Percentiles rank a stretch among this genome's conserved stretches.
phyloP scores from a whole-genome alignment of 768 basidiomycete genomes.

The Naganishia kalamii region DNA sequence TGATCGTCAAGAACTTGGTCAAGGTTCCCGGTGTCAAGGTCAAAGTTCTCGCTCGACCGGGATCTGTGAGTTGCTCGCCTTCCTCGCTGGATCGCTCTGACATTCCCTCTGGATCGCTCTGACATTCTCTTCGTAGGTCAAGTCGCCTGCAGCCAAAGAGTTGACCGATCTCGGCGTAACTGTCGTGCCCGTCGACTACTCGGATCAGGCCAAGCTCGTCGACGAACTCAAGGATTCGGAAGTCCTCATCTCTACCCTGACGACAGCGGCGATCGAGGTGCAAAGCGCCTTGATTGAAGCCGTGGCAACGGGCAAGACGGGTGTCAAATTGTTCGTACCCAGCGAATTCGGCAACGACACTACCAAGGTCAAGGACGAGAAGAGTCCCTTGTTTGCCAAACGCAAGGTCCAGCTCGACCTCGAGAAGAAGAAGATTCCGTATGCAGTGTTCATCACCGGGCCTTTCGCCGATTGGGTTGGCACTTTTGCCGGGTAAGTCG shows the following conservation, averaged over 20 bases:
- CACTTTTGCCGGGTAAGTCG: neutral
- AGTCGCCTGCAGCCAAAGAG: constrained; percentile 2
- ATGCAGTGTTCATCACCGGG: constrained; percentile 16
- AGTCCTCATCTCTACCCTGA: constrained; percentile 19
- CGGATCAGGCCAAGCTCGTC: neutral
- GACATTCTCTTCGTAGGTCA: neutral
- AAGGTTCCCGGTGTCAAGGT: constrained; percentile 9
- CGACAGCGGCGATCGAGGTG: neutral
- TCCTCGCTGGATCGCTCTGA: neutral
- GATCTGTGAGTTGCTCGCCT: constrained; percentile 6
- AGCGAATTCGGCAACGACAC: constrained; percentile 25
- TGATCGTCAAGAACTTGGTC: constrained; percentile 15
- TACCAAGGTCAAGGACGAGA: neutral
- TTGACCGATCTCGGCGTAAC: constrained; percentile 14
- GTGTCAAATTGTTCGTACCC: constrained; percentile 17
- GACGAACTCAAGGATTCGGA: neutral
- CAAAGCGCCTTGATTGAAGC: constrained; percentile 2
- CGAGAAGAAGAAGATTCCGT: constrained; percentile 12
- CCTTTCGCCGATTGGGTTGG: constrained; percentile 23
- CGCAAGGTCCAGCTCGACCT: neutral
- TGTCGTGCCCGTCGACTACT: constrained; percentile 11
- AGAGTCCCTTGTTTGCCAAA: constrained; percentile 4
- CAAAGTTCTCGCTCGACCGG: constrained; percentile 12
- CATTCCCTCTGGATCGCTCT: neutral
- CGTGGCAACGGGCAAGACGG: neutral